Conservation (phyloP, 1,284 basidiomycete species). For the Ceratobasidium papillatum region DNA sequence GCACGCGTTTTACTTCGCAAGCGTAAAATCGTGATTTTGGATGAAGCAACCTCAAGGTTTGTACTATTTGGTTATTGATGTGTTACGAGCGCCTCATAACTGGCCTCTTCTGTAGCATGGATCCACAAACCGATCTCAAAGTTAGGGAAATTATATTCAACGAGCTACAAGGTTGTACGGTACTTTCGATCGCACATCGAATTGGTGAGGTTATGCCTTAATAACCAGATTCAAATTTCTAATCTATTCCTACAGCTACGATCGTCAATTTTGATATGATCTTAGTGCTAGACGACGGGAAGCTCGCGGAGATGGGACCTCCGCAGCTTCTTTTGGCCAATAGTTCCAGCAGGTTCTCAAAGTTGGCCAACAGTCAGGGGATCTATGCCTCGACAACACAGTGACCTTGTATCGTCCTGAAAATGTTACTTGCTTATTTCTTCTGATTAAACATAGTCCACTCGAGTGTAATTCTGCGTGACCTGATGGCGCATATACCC, state of each 20-base stretch:
- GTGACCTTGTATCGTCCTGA: too few relatives aligned
- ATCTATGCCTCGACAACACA: not conserved
- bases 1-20: conserved; percentile 10
- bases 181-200: conserved; percentile 8
- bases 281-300: conserved; percentile 16
- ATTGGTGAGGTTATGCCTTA: not conserved
- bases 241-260: not conserved
- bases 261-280: conserved; percentile 24
- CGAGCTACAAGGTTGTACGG: not conserved
- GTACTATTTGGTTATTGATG: not conserved
- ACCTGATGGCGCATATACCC: too few relatives aligned
- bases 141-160: not conserved
- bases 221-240: not conserved
- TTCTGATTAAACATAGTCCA: too few relatives aligned
- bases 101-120: not conserved
- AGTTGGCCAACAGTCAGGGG: conserved; percentile 16
- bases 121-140: conserved; percentile 4
- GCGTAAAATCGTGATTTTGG: conserved; percentile 18
- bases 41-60: conserved; percentile 10
- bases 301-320: not conserved
- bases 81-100: not conserved
- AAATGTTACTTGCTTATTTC: too few relatives aligned
- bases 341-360: not conserved
- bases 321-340: not conserved
- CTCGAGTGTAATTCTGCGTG: too few relatives aligned